Base-by-base conservation (phyloP, 2,329 filamentous ascomycete species). In the Talaromyces albobiverticillius region DNA sequence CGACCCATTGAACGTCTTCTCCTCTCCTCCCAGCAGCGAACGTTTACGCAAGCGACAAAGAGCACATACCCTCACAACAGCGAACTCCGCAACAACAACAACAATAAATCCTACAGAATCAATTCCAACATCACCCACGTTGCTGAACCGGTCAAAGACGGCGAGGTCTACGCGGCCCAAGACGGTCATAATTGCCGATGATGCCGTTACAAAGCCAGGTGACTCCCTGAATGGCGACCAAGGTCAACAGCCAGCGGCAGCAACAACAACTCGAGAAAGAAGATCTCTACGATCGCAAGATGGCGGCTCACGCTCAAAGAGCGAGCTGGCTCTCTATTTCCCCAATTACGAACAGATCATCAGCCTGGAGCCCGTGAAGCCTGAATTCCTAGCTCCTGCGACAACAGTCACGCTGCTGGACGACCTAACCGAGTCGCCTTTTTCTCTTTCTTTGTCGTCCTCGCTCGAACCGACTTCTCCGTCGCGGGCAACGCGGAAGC, bases 341-440 rank as follows among this genome's bases (percentile, higher is more conserved):
- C 86, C 89, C 50, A 92, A 95, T 66, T 97, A 96, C 71, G 92
- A 96, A 72, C 90, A 95, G 68, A 83, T 96, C 61, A 90, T 97
- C 73, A 91, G 89, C 58, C 89, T 95, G 67, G 86, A 90, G 59
- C 83, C 86, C 36, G 87, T 87, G 63, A 87, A 92, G 72, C 79
- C 87, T 62, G 91, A 94, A 68, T 75, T 88, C 46, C 75, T 95
- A 38, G 86, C 86, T 59, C 65, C 82, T 59, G 86, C 90, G 60
- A 92, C 89, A 11, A 84, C 84, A 42, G 86, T 95, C 62, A 74
- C 88, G 58, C 75, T 95, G 57, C 68, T 86, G 60, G 86, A 94
- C 66, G 78, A 82, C 63, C 71, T 79, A 18, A 60, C 67, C 18
- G 65, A 68, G 57, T 63, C 70, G 32, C 62, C 63, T 38, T 59